Conservation (phyloP, 2,329 filamentous ascomycete species). For the Phialophora tarda region DNA sequence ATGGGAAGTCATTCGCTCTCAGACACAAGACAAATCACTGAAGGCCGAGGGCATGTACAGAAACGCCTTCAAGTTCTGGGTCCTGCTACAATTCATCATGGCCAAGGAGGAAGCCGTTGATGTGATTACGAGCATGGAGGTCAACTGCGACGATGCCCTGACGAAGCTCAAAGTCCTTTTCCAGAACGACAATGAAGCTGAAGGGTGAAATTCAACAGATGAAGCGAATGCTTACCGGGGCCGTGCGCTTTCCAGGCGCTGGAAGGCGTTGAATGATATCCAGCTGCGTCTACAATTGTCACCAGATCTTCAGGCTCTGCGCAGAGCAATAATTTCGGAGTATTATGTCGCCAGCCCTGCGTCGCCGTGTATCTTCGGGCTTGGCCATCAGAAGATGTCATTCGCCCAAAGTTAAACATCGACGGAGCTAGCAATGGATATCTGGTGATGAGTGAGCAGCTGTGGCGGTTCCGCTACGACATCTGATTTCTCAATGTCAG, state of each 20-base stretch:
- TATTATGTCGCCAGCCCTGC: not conserved
- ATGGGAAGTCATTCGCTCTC: slow-evolving; percentile 45
- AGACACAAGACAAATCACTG: slow-evolving; percentile 47
- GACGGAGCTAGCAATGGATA: too few species aligned
- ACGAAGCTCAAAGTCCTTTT: slow-evolving; percentile 50
- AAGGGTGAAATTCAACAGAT: not conserved
- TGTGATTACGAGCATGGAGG: slow-evolving; percentile 52
- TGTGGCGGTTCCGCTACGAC: too few species aligned
- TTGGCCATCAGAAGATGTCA: not conserved
- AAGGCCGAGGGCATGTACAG: slow-evolving; percentile 51
- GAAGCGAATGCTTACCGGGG: not conserved
- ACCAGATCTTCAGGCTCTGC: not conserved
- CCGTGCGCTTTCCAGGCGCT: not conserved
- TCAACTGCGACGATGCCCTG: slow-evolving; percentile 53
- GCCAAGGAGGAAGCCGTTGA: slow-evolving; percentile 52
- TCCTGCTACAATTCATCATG: slow-evolving; percentile 50
- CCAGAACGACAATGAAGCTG: slow-evolving; percentile 41
- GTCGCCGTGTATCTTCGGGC: not conserved
- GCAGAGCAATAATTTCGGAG: not conserved
- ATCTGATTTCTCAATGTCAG: too few species aligned
- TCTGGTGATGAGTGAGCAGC: too few species aligned
- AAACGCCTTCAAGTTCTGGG: slow-evolving; percentile 52
- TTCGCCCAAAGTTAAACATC: not conserved
- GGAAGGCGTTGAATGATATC: not conserved
- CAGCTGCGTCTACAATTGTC: not conserved